A percentile compares a stretch with the other conserved stretches of the same genome.
Evolutionary conservation across 164 flowering plant genomes (phyloP).

Genomic region (Macadamia tetraphylla): DNA sequence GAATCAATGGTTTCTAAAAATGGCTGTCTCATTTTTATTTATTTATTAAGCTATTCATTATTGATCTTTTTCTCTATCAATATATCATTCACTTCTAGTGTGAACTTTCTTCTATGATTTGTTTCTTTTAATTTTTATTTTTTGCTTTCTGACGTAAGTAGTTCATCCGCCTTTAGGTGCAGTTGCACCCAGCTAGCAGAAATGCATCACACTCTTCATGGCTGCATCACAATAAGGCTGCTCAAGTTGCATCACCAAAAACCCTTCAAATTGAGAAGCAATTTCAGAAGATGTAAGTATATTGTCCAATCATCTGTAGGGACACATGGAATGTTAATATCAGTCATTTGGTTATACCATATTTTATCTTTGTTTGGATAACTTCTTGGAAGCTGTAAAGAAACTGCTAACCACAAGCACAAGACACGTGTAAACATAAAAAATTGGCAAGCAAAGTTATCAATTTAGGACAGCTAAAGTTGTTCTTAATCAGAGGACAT

Average conservation of each 20-base stretch:
- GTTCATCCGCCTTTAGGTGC: constrained; percentile 6
- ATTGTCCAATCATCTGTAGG: constrained; percentile 1
- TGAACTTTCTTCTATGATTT: neutral
- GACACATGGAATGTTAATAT: neutral
- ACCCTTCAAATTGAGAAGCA: constrained; percentile 42
- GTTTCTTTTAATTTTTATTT: neutral
- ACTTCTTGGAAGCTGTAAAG: neutral
- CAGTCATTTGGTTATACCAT: neutral
- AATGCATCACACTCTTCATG: constrained; percentile 34
- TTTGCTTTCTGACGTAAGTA: neutral
- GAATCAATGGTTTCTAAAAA: neutral
- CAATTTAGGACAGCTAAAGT: neutral
- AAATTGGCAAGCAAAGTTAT: too few species aligned
- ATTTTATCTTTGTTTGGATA: neutral
- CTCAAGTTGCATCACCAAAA: constrained; percentile 30
- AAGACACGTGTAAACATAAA: neutral
- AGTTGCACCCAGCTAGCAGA: constrained; percentile 30
- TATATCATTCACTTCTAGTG: neutral
- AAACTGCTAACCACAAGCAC: neutral
- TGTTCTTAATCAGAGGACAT: too few species aligned
- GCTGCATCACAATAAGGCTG: constrained; percentile 29
- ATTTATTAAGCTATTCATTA: too few species aligned
- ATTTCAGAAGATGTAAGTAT: constrained; percentile 69
- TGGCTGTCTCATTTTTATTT: neutral
- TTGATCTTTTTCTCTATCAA: too few species aligned